phyloP scores from a whole-genome alignment of 768 basidiomycete genomes.

The Suillus americanus region DNA sequence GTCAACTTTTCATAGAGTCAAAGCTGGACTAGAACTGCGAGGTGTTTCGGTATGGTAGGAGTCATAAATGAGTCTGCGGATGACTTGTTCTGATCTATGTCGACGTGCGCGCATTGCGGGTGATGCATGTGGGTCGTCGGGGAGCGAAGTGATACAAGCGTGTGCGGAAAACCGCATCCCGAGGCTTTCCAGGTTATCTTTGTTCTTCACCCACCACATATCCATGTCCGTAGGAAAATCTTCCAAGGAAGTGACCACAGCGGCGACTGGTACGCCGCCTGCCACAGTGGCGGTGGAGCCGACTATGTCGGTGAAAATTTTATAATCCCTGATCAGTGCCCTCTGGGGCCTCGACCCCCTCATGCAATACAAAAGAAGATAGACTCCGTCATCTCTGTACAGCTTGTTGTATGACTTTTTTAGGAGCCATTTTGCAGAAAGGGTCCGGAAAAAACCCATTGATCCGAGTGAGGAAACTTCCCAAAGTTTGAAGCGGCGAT shows the following conservation, averaged over 20 bases:
- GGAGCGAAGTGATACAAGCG: slow-evolving; percentile 39
- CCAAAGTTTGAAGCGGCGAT: slow-evolving; percentile 26
- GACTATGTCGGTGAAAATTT: slow-evolving; percentile 29
- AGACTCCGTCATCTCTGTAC: slow-evolving; percentile 30
- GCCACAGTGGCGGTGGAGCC: slow-evolving; percentile 17
- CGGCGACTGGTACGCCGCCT: background rate
- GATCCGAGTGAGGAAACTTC: slow-evolving; percentile 33
- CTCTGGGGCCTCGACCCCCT: slow-evolving; percentile 25
- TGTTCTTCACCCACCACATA: slow-evolving; percentile 39
- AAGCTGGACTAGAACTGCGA: background rate
- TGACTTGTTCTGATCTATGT: background rate
- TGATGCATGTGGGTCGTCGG: background rate
- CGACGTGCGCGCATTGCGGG: background rate
- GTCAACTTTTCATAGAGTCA: background rate
- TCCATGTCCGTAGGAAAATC: slow-evolving; percentile 33
- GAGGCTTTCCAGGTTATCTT: slow-evolving; percentile 27
- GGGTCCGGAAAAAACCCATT: slow-evolving; percentile 20
- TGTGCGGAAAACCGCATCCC: slow-evolving; percentile 39
- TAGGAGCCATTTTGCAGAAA: slow-evolving; percentile 20
- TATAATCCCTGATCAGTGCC: slow-evolving; percentile 29
- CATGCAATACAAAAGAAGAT: slow-evolving; percentile 33
- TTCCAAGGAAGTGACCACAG: background rate
- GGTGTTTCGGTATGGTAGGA: background rate
- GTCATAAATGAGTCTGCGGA: background rate
- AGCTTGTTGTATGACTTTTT: slow-evolving; percentile 25